Evolutionary conservation across 371 early-diverging fungal genomes (phyloP).

Genomic region (Mortierella sp.): DNA sequence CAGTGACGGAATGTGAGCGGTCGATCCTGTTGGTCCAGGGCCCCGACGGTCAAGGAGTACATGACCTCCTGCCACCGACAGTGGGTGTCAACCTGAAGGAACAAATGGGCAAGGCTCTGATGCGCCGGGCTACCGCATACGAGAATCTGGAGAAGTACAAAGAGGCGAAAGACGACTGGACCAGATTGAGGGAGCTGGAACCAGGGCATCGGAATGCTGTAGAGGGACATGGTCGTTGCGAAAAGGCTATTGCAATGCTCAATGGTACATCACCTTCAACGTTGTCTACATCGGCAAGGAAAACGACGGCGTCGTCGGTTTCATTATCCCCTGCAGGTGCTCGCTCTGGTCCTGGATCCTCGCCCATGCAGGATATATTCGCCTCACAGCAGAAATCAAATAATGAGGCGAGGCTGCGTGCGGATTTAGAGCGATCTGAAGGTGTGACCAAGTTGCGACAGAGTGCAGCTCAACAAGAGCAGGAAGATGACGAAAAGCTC

Average conservation of each 20-base stretch:
- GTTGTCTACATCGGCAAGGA: slow-evolving; percentile 4
- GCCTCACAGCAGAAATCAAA: slow-evolving; percentile 20
- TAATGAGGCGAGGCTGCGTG: slow-evolving; percentile 42
- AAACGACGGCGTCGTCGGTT: not conserved
- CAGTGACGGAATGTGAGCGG: slow-evolving; percentile 72
- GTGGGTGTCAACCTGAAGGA: slow-evolving; percentile 64
- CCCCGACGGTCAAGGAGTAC: slow-evolving; percentile 50
- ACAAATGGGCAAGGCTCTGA: slow-evolving; percentile 77
- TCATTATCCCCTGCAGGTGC: slow-evolving; percentile 8
- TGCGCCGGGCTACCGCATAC: slow-evolving; percentile 82
- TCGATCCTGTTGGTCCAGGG: slow-evolving; percentile 60
- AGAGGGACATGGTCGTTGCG: slow-evolving; percentile 75
- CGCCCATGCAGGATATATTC: slow-evolving; percentile 48
- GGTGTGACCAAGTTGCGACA: slow-evolving; percentile 79
- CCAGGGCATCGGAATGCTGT: slow-evolving; percentile 62
- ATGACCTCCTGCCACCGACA: slow-evolving; percentile 42
- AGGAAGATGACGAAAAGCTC: slow-evolving; percentile 83
- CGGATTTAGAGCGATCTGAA: slow-evolving; percentile 60
- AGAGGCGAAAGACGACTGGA: slow-evolving; percentile 80
- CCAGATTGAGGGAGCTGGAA: slow-evolving; percentile 58
- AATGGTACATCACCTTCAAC: slow-evolving; percentile 5
- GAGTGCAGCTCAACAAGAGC: slow-evolving; percentile 74
- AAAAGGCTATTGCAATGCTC: slow-evolving; percentile 61
- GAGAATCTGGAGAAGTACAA: slow-evolving; percentile 86
- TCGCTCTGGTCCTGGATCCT: slow-evolving; percentile 10